Evolutionary conservation across 495 filamentous ascomycete species (phyloP).

Genomic region (Jackrogersella multiformis): DNA sequence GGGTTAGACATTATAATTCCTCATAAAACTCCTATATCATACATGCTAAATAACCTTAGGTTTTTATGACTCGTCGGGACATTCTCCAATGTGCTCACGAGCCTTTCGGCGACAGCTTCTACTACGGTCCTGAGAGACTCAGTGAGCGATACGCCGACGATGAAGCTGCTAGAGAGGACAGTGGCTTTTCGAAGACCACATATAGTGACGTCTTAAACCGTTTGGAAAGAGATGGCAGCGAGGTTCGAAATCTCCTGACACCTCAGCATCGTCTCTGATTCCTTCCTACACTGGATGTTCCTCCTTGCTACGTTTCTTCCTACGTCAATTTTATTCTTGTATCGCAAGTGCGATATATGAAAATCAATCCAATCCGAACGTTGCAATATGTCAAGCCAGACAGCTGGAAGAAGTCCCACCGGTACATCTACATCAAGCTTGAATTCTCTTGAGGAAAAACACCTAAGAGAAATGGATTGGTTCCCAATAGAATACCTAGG

Average conservation of each 20-base stretch:
- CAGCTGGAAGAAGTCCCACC: neutral
- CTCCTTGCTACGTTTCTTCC: neutral
- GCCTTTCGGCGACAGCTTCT: conserved; percentile 96
- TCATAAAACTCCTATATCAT: neutral
- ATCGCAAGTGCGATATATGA: conserved; percentile 29
- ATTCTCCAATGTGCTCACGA: conserved; percentile 87
- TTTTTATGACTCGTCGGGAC: conserved; percentile 92
- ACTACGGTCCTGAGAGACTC: conserved; percentile 90
- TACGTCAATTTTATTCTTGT: neutral
- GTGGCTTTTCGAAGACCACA: conserved; percentile 79
- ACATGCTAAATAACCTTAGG: conserved; percentile 57
- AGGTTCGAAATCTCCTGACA: conserved; percentile 51
- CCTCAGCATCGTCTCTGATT: conserved; percentile 14
- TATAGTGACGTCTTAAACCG: conserved; percentile 78
- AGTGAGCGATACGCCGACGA: conserved; percentile 79
- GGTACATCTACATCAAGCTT: neutral
- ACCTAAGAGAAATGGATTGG: neutral
- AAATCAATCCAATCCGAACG: conserved; percentile 3
- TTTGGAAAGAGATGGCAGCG: conserved; percentile 70
- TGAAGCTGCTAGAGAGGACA: conserved; percentile 70
- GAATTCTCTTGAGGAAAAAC: neutral
- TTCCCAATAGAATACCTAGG: too few relatives aligned
- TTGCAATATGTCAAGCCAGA: neutral
- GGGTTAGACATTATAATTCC: conserved; percentile 62
- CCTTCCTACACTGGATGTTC: neutral